Evolutionary conservation across 352 stramenopile species (phyloP), one percentile per base, ranked within the genome.

Genomic region (Globisporangium alternatum): DNA sequence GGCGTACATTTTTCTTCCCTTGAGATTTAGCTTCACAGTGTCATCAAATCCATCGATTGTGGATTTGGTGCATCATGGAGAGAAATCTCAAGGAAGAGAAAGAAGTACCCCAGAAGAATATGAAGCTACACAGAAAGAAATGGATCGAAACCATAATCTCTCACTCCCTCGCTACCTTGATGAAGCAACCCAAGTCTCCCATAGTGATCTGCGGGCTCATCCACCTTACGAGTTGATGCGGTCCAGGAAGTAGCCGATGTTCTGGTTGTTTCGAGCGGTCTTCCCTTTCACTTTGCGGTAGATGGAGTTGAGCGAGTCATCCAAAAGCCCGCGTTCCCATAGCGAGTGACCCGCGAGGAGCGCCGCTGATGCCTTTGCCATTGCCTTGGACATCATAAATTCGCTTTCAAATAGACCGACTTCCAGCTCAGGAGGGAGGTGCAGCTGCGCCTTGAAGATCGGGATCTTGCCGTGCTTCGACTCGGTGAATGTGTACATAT

Each of bases 281-380:
- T 81, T 79, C 12, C 69, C 49, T 60, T 91, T 90, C n/a, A 47
- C 60, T 45, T 78, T 81, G 48, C 86, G 83, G 56, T 89, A 92
- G 22, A 92, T 78, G 19, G 86, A 92, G 58, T 90, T 90, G 31
- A 94, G 68, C 25, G 80, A 86, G 3, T 78, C 69, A 33, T 94
- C 86, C 13, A 94, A 65, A 15, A 84, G 35, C 28, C 75, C 70
- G 30, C 75, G 64, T 15, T 84, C 77, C 44, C 86, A 60, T 5
- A 94, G 71, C 31, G 74, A 67, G 19, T 80, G 77, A 37, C 83
- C 90, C 13, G 76, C 86, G n/a, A 61, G 53, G 51, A 94, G 88
- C 8, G 86, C 81, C 6, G 66, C 83, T 3, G 76, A 62, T 0
- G 83, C 81, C 71, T 88, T 85, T 48, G 80, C 82, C 56, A 69